Evolutionary conservation across 2,329 filamentous ascomycete species (phyloP).

Genomic region (Fusarium burgessii): DNA sequence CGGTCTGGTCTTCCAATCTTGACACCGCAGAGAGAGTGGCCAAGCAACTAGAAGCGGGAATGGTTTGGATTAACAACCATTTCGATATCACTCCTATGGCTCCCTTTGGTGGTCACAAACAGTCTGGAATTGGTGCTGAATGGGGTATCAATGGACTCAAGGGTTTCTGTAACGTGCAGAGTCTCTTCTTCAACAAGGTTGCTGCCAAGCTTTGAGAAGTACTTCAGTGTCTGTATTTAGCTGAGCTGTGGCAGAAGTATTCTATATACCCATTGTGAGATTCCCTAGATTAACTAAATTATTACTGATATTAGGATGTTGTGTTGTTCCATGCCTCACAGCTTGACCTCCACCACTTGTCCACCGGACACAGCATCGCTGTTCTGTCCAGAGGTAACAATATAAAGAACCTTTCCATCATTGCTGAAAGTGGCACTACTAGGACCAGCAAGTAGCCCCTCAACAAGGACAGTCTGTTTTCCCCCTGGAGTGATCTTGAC

Average conservation of each 20-base stretch:
- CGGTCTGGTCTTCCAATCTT: slow-evolving; percentile 67
- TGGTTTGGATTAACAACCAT: slow-evolving; percentile 70
- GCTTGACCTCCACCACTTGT: slow-evolving; percentile 4
- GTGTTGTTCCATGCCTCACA: background rate
- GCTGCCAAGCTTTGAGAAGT: background rate
- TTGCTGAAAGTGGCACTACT: background rate
- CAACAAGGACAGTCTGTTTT: background rate
- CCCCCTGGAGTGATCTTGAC: background rate
- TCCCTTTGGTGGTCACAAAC: slow-evolving; percentile 59
- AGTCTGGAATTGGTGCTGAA: slow-evolving; percentile 58
- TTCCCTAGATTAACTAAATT: background rate
- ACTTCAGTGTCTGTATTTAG: background rate
- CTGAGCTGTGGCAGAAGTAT: background rate
- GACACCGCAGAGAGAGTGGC: slow-evolving; percentile 64
- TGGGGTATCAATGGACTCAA: slow-evolving; percentile 56
- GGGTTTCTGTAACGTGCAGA: slow-evolving; percentile 48
- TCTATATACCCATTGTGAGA: background rate
- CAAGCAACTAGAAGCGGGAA: slow-evolving; percentile 65
- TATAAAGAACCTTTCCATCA: background rate
- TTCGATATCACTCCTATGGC: slow-evolving; percentile 57
- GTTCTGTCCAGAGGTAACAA: background rate
- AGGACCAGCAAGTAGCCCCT: background rate
- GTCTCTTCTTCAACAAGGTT: slow-evolving; percentile 39
- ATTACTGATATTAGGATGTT: too few species aligned
- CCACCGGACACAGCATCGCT: background rate